A percentile compares a stretch with the other conserved stretches of the same genome.
Evolutionary conservation across 1,284 basidiomycete species (phyloP).

Genomic region (Rhodotorula sp.): DNA sequence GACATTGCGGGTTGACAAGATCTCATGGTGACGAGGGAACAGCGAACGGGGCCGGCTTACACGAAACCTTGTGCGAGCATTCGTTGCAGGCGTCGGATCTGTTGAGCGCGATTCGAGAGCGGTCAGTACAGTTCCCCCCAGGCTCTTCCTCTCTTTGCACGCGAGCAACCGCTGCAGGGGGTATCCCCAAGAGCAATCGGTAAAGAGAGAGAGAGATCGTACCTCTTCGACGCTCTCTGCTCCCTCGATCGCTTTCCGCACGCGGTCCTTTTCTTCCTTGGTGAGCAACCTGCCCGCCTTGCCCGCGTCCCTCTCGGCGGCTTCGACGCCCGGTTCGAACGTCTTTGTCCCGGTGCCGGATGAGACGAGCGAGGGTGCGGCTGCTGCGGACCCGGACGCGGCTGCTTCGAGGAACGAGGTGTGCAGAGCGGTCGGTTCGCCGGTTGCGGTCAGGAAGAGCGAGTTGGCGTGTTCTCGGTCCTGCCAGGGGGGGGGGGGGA

Average conservation of each 20-base stretch:
- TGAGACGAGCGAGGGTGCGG: slow-evolving; percentile 58
- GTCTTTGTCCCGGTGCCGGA: slow-evolving; percentile 68
- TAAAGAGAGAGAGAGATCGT: not conserved
- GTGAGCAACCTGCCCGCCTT: slow-evolving; percentile 73
- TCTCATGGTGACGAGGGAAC: not conserved
- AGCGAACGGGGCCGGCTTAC: slow-evolving; percentile 7
- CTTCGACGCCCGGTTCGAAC: slow-evolving; percentile 50
- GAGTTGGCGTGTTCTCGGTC: slow-evolving; percentile 59
- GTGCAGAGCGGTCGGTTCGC: slow-evolving; percentile 78
- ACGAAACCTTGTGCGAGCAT: slow-evolving; percentile 58
- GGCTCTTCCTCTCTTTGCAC: no score
- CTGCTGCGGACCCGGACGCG: not conserved
- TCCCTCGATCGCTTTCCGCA: slow-evolving; percentile 83
- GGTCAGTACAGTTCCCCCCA: not conserved
- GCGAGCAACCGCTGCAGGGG: no score
- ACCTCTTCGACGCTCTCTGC: slow-evolving; percentile 83
- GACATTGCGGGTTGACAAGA: no score
- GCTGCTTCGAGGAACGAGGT: slow-evolving; percentile 52
- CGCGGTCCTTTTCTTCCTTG: slow-evolving; percentile 83
- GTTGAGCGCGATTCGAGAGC: not conserved
- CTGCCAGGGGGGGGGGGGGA: not conserved
- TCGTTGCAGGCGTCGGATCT: slow-evolving; percentile 76
- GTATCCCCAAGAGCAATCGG: no score
- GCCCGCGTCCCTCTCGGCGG: slow-evolving; percentile 37
- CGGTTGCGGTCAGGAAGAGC: slow-evolving; percentile 68